phyloP scores from a whole-genome alignment of 2,329 filamentous ascomycete species.

The Pseudogymnoascus sp. region DNA sequence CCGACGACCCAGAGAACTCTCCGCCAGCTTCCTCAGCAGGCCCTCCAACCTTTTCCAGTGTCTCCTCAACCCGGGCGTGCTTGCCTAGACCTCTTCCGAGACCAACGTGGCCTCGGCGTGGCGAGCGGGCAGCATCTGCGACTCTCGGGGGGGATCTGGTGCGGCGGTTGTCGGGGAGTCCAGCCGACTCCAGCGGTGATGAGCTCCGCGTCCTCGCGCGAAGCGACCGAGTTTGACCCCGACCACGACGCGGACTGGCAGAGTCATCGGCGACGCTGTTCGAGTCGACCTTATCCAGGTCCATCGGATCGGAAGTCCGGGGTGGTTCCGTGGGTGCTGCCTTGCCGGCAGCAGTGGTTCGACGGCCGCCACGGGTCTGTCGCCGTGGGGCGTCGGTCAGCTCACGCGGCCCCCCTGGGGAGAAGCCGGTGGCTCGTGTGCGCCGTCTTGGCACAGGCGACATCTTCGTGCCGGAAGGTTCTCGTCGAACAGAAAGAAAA shows the following conservation, averaged over 20 bases:
- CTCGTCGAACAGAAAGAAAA: background rate
- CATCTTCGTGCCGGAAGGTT: background rate
- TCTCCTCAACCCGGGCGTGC: background rate
- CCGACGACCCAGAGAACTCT: background rate
- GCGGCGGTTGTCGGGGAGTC: background rate
- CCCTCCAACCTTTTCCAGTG: background rate
- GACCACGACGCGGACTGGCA: background rate
- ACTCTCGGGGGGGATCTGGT: background rate
- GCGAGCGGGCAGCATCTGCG: background rate
- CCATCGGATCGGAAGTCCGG: background rate
- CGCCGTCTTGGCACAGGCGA: background rate
- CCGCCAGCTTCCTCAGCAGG: background rate
- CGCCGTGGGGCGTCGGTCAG: constrained; percentile 1
- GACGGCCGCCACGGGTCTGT: background rate
- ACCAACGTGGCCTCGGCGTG: background rate
- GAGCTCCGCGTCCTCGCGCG: constrained; percentile 1
- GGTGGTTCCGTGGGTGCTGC: background rate
- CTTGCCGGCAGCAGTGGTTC: background rate
- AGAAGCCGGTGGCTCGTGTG: constrained; percentile 8
- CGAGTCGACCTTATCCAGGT: background rate
- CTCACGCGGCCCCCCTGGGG: constrained; percentile 9
- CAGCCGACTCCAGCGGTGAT: background rate
- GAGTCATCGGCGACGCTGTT: background rate
- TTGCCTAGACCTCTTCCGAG: background rate
- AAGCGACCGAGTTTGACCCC: background rate